phyloP scores from a whole-genome alignment of 2,329 filamentous ascomycete genomes.

The Paramyrothecium roridum region DNA sequence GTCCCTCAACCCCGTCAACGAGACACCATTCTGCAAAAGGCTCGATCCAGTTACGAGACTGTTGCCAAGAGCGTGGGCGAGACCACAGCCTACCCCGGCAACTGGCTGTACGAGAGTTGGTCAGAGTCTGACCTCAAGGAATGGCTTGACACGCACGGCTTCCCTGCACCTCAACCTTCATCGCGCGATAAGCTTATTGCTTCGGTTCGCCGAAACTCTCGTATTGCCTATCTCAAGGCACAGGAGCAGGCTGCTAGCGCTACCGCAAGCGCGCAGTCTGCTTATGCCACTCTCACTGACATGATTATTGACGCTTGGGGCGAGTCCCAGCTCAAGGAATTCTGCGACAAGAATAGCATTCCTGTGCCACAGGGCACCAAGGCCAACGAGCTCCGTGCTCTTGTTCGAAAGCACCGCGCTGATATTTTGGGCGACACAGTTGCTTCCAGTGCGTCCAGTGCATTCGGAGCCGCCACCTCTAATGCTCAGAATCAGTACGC shows the following conservation, averaged over 20 bases:
- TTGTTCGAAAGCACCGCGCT: constrained; percentile 84
- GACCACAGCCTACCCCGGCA: constrained; percentile 80
- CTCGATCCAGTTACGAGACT: constrained; percentile 77
- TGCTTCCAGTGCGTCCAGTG: constrained; percentile 53
- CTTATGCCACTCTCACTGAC: constrained; percentile 75
- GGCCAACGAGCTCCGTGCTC: constrained; percentile 82
- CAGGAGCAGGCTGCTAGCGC: constrained; percentile 59
- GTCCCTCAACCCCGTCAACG: constrained; percentile 84
- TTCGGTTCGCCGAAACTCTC: constrained; percentile 84
- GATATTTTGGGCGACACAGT: constrained; percentile 66
- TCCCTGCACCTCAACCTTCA: constrained; percentile 79
- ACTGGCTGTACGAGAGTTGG: constrained; percentile 93
- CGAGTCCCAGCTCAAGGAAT: constrained; percentile 85
- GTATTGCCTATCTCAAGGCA: constrained; percentile 69
- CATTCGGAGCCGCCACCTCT: constrained; percentile 69
- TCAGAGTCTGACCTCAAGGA: constrained; percentile 90
- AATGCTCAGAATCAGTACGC: constrained; percentile 74
- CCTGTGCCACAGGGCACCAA: constrained; percentile 86
- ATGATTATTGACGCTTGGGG: constrained; percentile 87
- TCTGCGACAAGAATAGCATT: constrained; percentile 87
- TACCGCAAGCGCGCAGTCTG: constrained; percentile 62
- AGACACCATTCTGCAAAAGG: constrained; percentile 74
- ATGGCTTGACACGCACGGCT: constrained; percentile 86
- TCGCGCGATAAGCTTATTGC: constrained; percentile 87
- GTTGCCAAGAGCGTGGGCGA: constrained; percentile 73